A percentile compares a stretch with the other conserved stretches of the same genome.
phyloP scores from a whole-genome alignment of 768 basidiomycete genomes.

The Crucibulum laeve region DNA sequence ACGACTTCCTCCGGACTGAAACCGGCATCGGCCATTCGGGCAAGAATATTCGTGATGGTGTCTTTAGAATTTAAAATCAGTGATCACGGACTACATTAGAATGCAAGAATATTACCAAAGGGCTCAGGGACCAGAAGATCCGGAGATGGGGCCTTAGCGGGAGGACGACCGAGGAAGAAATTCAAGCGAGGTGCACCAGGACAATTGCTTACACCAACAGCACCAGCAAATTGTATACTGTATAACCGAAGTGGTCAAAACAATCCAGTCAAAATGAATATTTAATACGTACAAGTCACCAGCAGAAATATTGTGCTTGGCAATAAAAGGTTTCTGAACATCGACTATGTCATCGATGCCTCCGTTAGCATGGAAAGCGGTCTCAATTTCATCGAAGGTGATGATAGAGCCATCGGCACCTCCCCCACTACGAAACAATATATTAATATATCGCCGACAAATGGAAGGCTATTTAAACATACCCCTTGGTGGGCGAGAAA shows the following conservation, averaged over 20 bases:
- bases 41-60: constrained; percentile 23
- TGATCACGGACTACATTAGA: not conserved
- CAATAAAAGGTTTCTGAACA: constrained; percentile 26
- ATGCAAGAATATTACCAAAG: constrained; percentile 10
- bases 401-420: constrained; percentile 49
- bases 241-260: not conserved
- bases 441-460: not conserved
- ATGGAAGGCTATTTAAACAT: constrained; percentile 4
- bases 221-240: constrained; percentile 44
- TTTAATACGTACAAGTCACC: constrained; percentile 42
- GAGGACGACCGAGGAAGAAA: constrained; percentile 34
- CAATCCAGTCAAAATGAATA: not conserved
- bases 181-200: constrained; percentile 38
- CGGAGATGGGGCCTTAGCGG: constrained; percentile 25
- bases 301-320: constrained; percentile 28
- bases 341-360: constrained; percentile 40
- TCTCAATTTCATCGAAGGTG: constrained; percentile 37
- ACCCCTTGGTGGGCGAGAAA: constrained; percentile 29
- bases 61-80: constrained; percentile 12
- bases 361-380: constrained; percentile 35
- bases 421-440: constrained; percentile 25
- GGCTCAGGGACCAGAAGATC: constrained; percentile 23
- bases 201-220: constrained; percentile 37
- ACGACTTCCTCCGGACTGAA: not conserved
- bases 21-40: constrained; percentile 22